Evolutionary conservation across 768 basidiomycete genomes (phyloP).

Genomic region (Leccinum subtestaceum): DNA sequence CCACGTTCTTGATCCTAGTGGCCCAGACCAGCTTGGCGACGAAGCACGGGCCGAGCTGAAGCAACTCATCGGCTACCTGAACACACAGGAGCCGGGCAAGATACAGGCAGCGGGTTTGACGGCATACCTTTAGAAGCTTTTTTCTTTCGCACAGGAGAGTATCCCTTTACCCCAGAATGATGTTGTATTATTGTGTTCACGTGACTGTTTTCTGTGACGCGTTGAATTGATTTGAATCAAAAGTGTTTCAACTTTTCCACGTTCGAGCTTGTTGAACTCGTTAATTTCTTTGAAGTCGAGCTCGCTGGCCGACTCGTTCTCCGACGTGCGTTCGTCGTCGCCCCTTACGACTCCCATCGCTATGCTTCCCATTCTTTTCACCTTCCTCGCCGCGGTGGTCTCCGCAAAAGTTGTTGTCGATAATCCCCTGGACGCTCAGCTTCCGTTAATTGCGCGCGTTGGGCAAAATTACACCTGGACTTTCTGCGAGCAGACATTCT

Average conservation of each 20-base stretch:
- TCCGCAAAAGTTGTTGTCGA: constrained; percentile 50
- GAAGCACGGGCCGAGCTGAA: constrained; percentile 77
- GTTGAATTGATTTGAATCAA: not conserved
- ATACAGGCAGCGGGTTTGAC: constrained; percentile 77
- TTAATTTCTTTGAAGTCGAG: constrained; percentile 33
- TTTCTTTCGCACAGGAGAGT: not conserved
- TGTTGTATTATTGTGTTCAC: constrained; percentile 18
- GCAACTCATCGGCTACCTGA: constrained; percentile 67
- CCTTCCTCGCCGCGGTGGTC: constrained; percentile 38
- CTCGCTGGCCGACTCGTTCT: constrained; percentile 60
- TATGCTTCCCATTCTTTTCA: constrained; percentile 66
- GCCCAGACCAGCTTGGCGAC: constrained; percentile 73
- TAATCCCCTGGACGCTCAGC: constrained; percentile 67
- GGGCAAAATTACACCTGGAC: constrained; percentile 66
- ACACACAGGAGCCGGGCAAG: constrained; percentile 71
- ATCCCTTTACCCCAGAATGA: not conserved
- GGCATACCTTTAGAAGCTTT: constrained; percentile 46
- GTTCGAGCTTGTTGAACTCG: constrained; percentile 6
- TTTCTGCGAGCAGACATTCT: constrained; percentile 65
- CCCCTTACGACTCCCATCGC: constrained; percentile 50
- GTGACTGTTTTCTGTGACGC: constrained; percentile 26
- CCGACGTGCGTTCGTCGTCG: constrained; percentile 36
- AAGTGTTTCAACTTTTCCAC: constrained; percentile 8
- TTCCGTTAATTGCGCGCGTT: constrained; percentile 74
- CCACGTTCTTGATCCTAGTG: constrained; percentile 75